phyloP scores from a whole-genome alignment of 2,329 filamentous ascomycete species.

The Penicillium polonicum region DNA sequence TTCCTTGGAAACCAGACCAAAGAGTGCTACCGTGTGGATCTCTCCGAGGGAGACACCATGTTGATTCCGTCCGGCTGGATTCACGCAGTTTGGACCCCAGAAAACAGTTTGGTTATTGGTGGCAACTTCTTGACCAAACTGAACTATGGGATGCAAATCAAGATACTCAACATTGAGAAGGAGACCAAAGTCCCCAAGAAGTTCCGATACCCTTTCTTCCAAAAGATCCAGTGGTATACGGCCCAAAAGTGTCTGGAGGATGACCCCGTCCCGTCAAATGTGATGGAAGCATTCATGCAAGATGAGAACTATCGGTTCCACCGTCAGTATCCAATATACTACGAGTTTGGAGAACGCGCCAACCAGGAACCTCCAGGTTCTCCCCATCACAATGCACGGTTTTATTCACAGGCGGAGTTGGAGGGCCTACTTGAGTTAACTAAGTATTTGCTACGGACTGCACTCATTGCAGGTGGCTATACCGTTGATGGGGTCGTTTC shows the following conservation, averaged over 20 bases:
- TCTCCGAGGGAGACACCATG: slow-evolving; percentile 67
- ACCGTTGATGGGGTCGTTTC: slow-evolving; percentile 61
- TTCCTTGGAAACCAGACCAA: slow-evolving; percentile 64
- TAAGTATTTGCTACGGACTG: slow-evolving; percentile 62
- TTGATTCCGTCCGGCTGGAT: slow-evolving; percentile 71
- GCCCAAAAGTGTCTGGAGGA: slow-evolving; percentile 63
- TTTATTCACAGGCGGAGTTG: slow-evolving; percentile 63
- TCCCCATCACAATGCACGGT: slow-evolving; percentile 58
- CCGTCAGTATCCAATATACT: slow-evolving; percentile 57
- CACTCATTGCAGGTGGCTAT: slow-evolving; percentile 60
- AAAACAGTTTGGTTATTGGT: slow-evolving; percentile 68
- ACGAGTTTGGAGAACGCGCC: slow-evolving; percentile 56
- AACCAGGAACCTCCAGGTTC: slow-evolving; percentile 52
- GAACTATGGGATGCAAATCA: slow-evolving; percentile 66
- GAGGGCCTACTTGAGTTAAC: slow-evolving; percentile 60
- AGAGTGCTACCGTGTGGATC: slow-evolving; percentile 65
- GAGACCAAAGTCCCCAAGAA: slow-evolving; percentile 64
- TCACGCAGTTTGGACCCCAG: slow-evolving; percentile 68
- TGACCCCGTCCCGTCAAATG: slow-evolving; percentile 60
- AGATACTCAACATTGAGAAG: slow-evolving; percentile 65
- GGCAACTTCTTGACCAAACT: slow-evolving; percentile 67
- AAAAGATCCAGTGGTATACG: slow-evolving; percentile 68
- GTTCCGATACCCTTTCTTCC: slow-evolving; percentile 67
- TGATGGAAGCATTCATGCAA: slow-evolving; percentile 55
- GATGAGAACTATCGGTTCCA: slow-evolving; percentile 55